Conservation (phyloP, 2,329 filamentous ascomycete genomes). For the Acrocalymma vagum region DNA sequence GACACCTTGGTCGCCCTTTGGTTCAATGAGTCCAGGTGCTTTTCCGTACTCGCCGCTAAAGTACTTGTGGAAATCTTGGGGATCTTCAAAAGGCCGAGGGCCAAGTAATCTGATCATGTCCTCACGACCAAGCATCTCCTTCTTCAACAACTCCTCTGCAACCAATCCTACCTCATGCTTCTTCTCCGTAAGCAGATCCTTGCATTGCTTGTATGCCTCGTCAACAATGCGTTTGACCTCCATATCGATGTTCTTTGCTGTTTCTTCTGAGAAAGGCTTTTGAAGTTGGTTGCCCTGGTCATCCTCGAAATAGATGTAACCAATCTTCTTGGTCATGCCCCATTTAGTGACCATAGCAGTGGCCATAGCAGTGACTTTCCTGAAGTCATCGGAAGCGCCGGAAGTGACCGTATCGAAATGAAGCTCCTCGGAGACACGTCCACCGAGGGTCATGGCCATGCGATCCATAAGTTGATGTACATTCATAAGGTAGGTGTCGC, state of each 20-base stretch:
- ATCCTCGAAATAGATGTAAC: slow-evolving; percentile 88
- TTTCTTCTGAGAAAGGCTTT: slow-evolving; percentile 96
- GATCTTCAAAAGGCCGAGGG: slow-evolving; percentile 82
- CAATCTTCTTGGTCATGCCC: slow-evolving; percentile 96
- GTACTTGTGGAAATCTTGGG: slow-evolving; percentile 92
- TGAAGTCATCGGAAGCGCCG: slow-evolving; percentile 95
- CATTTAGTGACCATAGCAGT: slow-evolving; percentile 99
- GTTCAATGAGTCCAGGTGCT: slow-evolving; percentile 43
- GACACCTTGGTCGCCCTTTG: slow-evolving; percentile 38
- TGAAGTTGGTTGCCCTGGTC: slow-evolving; percentile 82
- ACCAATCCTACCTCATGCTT: slow-evolving; percentile 88
- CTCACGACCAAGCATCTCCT: slow-evolving; percentile 90
- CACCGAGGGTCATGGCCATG: slow-evolving; percentile 99
- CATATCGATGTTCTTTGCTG: slow-evolving; percentile 87
- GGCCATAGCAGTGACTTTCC: slow-evolving; percentile 96
- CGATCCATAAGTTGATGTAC: slow-evolving; percentile 96
- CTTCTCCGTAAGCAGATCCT: slow-evolving; percentile 81
- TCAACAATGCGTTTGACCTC: slow-evolving; percentile 94
- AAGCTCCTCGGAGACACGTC: slow-evolving; percentile 92
- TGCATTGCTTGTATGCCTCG: slow-evolving; percentile 91
- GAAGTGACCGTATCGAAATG: slow-evolving; percentile 97
- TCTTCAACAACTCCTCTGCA: slow-evolving; percentile 89
- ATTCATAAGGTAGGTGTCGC: slow-evolving; percentile 95
- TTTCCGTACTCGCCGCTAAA: slow-evolving; percentile 63
- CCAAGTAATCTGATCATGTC: slow-evolving; percentile 92